Conservation (phyloP, 306 rosid genomes). For the Inga oerstediana region DNA sequence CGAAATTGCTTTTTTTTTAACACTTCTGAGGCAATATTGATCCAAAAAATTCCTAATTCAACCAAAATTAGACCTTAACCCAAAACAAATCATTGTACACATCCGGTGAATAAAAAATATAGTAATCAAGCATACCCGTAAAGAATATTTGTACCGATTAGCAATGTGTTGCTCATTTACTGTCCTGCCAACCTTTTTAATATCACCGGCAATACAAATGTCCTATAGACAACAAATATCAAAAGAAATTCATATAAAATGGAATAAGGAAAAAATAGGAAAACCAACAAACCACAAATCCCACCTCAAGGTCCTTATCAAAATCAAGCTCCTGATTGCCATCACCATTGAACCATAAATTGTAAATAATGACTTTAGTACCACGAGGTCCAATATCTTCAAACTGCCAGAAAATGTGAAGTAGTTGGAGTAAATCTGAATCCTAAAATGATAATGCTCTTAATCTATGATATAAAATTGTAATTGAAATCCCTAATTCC, state of each 20-base stretch:
- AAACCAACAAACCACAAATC: slow-evolving; percentile 20
- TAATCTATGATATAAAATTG: background rate
- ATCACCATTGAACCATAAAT: slow-evolving; percentile 82
- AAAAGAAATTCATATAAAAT: slow-evolving; percentile 24
- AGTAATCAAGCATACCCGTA: slow-evolving; percentile 66
- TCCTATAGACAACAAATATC: slow-evolving; percentile 61
- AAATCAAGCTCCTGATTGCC: slow-evolving; percentile 73
- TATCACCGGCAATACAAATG: slow-evolving; percentile 71
- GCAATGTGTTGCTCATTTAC: slow-evolving; percentile 79
- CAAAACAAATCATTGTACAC: background rate
- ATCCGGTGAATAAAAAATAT: slow-evolving; percentile 13
- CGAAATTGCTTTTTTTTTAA: too few relatives aligned
- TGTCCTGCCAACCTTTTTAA: slow-evolving; percentile 38
- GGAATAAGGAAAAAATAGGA: slow-evolving; percentile 6
- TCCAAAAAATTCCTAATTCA: too few relatives aligned
- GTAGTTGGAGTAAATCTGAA: slow-evolving; percentile 29
- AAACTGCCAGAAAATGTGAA: slow-evolving; percentile 59
- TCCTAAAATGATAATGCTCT: slow-evolving; percentile 19
- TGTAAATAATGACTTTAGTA: slow-evolving; percentile 84
- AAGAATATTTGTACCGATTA: slow-evolving; percentile 62
- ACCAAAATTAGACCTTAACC: too few relatives aligned
- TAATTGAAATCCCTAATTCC: too few relatives aligned
- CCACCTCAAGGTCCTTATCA: slow-evolving; percentile 69
- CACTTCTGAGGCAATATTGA: too few relatives aligned
- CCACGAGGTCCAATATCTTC: slow-evolving; percentile 82